A percentile compares a stretch with the other conserved stretches of the same genome.
Conservation (phyloP, 306 rosid genomes). For the Mucuna pruriens region DNA sequence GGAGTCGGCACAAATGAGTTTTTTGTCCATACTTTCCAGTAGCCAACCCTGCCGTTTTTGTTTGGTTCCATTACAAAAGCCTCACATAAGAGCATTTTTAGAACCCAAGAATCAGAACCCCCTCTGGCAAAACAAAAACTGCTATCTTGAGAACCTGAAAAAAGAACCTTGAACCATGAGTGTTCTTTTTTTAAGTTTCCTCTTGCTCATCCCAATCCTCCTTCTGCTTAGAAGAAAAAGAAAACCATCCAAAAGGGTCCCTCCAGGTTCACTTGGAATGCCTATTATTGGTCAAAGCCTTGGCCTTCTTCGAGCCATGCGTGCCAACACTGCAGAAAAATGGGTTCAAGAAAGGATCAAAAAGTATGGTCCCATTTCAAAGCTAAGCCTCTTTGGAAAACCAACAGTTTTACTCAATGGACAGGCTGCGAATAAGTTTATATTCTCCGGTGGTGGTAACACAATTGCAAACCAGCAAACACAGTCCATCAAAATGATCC, state of each 20-base stretch:
- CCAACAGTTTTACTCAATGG: slow-evolving; percentile 75
- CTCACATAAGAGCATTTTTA: neutral
- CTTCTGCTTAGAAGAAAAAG: slow-evolving; percentile 49
- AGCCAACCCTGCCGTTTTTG: neutral
- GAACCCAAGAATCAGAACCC: no score
- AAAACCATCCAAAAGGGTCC: slow-evolving; percentile 52
- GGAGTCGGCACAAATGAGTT: neutral
- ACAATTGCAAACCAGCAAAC: slow-evolving; percentile 51
- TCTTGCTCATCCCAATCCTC: slow-evolving; percentile 54
- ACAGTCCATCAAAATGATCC: slow-evolving; percentile 49
- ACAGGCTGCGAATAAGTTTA: slow-evolving; percentile 71
- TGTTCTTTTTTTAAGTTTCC: slow-evolving; percentile 32
- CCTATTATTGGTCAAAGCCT: slow-evolving; percentile 77
- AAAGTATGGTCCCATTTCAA: slow-evolving; percentile 74
- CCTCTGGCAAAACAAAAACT: neutral
- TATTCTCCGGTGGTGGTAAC: slow-evolving; percentile 44
- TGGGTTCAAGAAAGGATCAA: slow-evolving; percentile 62
- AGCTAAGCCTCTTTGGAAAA: slow-evolving; percentile 74
- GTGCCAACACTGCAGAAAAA: slow-evolving; percentile 66
- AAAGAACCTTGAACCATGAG: slow-evolving; percentile 43
- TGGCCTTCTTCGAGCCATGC: slow-evolving; percentile 60
- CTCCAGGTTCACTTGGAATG: slow-evolving; percentile 82
- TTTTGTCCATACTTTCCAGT: neutral
- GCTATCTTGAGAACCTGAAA: neutral
- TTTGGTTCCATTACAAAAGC: neutral